Evolutionary conservation across 2,329 filamentous ascomycete species (phyloP), one percentile per base, ranked within the genome.

Genomic region (Venturiaceae sp.): DNA sequence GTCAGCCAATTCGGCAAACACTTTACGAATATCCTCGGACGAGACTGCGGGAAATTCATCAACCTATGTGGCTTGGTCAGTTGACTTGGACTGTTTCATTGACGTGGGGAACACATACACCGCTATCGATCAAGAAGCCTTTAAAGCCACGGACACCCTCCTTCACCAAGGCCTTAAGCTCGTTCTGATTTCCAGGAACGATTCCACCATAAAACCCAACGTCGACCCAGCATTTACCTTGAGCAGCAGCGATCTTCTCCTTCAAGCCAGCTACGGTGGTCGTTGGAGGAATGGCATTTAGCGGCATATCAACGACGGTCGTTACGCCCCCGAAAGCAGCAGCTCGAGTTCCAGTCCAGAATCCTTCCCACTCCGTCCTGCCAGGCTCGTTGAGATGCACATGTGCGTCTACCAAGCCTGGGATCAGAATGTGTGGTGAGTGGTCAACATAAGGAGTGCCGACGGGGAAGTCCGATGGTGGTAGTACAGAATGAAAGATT

Each of bases 181-280:
- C 85, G 11, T 81, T 72, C 2, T 85, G 82, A 68, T 99, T 99
- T 1, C 92, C 94, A 3, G 94, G 94, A 53, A 99, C 85, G 39
- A 97, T 84, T 33, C 94, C 94, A 28, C 94, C 94, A 69, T 97
- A 97, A 73, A 99, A 97, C 32, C 91, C 94, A n/a, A 97, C 92
- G 66, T 97, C 94, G 28, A 97, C 90, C 92, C 92, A 99, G 74
- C 92, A 96, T 74, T 97, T 87, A 34, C 88, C 90, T 61, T 82
- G 74, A 41, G 90, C 90, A 26, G 94, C 94, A 30, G 83, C 81
- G 52, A 96, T 78, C 78, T 99, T 99, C 76, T 90, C 88, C 62
- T 87, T 79, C 64, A 99, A 81, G 6, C 88, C 90, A 19, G 79
- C 77, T 3, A 97, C 80, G 0, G 92, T 97, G 9, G 92, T 97